Evolutionary conservation across 768 basidiomycete genomes (phyloP).

Genomic region (Phaeotremella fagi): DNA sequence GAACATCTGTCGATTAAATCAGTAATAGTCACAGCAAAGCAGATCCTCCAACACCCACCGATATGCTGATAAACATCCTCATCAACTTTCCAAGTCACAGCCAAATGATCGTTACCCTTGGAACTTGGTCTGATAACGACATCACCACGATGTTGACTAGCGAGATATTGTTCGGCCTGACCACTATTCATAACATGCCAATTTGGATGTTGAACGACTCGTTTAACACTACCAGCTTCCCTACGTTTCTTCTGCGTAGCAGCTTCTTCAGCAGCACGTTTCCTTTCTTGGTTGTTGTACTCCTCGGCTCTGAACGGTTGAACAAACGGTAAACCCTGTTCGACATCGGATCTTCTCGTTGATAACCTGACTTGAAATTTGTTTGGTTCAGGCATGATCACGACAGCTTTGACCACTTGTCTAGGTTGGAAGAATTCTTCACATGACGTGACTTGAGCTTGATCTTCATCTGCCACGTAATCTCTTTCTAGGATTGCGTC

Average conservation of each 20-base stretch:
- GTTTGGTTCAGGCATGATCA: constrained; percentile 64
- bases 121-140: constrained; percentile 95
- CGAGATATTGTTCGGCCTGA: constrained; percentile 83
- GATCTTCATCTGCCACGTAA: constrained; percentile 53
- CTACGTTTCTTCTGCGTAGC: constrained; percentile 77
- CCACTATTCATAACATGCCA: constrained; percentile 90
- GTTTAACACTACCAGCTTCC: constrained; percentile 69
- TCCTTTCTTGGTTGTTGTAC: constrained; percentile 40
- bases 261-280: constrained; percentile 52
- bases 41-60: constrained; percentile 49
- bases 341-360: constrained; percentile 51
- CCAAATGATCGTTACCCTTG: constrained; percentile 85
- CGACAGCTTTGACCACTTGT: constrained; percentile 71
- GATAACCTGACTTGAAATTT: constrained; percentile 71
- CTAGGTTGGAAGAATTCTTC: constrained; percentile 64
- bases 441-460: constrained; percentile 35
- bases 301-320: constrained; percentile 42
- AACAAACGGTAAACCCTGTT: constrained; percentile 27
- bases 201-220: constrained; percentile 95
- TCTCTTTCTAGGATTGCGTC: constrained; percentile 68
- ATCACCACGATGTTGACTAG: constrained; percentile 87
- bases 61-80: constrained; percentile 94
- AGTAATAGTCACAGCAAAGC: background rate
- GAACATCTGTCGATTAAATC: constrained; percentile 43
- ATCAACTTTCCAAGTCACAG: constrained; percentile 98